These are phyloP conservation scores for Fistulinella prunicolor DNA, from an alignment of 768 basidiomycete genomes.

Conservation along the genomic window DNA sequence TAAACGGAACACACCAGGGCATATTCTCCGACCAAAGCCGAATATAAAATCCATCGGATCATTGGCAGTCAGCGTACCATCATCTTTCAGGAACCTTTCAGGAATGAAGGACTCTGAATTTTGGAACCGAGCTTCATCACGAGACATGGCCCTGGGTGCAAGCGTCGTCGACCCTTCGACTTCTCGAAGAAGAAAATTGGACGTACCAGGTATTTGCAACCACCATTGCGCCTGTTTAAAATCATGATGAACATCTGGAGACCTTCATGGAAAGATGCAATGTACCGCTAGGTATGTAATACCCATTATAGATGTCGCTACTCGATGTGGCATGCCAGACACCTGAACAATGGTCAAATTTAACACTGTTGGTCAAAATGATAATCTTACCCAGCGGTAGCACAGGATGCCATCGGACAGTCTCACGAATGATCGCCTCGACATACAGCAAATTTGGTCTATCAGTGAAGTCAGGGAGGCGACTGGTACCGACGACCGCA, in stretches of 20 bases:
- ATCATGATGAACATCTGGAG: neutral
- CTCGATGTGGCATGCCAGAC: constrained; percentile 19
- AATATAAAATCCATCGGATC: constrained; percentile 9
- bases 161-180: neutral
- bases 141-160: constrained; percentile 10
- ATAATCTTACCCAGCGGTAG: neutral
- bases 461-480: too few species aligned
- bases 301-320: constrained; percentile 26
- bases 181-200: neutral
- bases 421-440: constrained; percentile 1
- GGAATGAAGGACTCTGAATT: constrained; percentile 8
- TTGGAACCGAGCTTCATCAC: constrained; percentile 7
- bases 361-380: neutral
- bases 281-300: constrained; percentile 33
- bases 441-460: too few species aligned
- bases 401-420: neutral
- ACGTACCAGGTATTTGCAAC: constrained; percentile 13
- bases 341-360: neutral
- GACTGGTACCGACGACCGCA: too few species aligned
- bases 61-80: constrained; percentile 7
- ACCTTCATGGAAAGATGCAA: neutral
- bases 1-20: neutral
- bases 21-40: constrained; percentile 14
- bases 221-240: constrained; percentile 6
- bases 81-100: constrained; percentile 8